Evolutionary conservation across 257 asterid genomes (phyloP).

Genomic region (Fraxinus anomala): DNA sequence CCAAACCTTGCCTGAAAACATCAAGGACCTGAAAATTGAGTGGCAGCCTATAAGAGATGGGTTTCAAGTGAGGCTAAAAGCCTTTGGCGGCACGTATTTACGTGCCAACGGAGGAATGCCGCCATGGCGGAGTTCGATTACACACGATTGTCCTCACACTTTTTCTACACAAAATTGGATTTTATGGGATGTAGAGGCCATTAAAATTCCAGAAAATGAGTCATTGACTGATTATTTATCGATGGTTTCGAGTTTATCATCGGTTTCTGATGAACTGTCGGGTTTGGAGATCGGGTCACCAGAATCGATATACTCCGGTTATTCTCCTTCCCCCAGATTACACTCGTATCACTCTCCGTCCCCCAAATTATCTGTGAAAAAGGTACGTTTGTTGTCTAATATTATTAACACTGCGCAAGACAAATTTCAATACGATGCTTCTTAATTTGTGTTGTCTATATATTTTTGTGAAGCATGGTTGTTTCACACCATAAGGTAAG

Average conservation of each 20-base stretch:
- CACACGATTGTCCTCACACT: conserved; percentile 64
- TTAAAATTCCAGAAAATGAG: conserved; percentile 79
- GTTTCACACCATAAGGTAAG: neutral
- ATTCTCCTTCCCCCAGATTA: conserved; percentile 34
- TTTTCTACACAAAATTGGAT: conserved; percentile 63
- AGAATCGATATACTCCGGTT: conserved; percentile 48
- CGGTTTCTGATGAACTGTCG: conserved; percentile 78
- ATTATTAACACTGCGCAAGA: neutral
- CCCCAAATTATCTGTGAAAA: conserved; percentile 48
- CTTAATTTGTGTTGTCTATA: no score
- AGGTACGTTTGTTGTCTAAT: conserved; percentile 49
- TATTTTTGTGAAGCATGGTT: no score
- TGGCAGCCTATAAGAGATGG: conserved; percentile 92
- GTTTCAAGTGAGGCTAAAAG: conserved; percentile 65
- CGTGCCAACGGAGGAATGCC: conserved; percentile 95
- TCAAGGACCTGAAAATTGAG: conserved; percentile 41
- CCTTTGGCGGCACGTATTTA: conserved; percentile 60
- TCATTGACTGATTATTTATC: conserved; percentile 64
- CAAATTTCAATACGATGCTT: no score
- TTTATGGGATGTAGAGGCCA: conserved; percentile 75
- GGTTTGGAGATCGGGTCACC: conserved; percentile 74
- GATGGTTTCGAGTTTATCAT: conserved; percentile 69
- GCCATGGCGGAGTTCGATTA: conserved; percentile 88
- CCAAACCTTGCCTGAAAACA: conserved; percentile 50
- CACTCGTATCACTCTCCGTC: conserved; percentile 42